A percentile compares a stretch with the other conserved stretches of the same genome.
phyloP scores from a whole-genome alignment of 2,329 filamentous ascomycete genomes.

The Emmonsiellopsis sp. region DNA sequence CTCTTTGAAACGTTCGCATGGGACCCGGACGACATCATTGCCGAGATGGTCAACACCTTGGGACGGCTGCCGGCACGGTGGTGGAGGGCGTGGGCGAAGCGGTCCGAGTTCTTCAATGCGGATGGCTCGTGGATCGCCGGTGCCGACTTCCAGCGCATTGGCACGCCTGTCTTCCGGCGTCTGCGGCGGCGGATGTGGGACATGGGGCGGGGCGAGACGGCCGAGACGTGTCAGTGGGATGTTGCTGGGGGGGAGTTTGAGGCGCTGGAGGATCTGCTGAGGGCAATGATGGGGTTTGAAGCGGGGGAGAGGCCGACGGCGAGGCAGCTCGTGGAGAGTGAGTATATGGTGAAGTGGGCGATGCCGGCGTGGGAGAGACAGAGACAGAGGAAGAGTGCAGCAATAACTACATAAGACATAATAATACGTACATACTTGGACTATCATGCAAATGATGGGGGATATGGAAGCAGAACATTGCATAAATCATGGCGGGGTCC shows the following conservation, averaged over 20 bases:
- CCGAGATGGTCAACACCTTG: constrained; percentile 16
- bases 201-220: constrained; percentile 15
- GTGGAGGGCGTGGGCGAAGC: constrained; percentile 13
- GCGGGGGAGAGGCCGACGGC: constrained; percentile 12
- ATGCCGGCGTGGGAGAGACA: constrained; percentile 15
- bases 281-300: constrained; percentile 15
- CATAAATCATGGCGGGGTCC: no score
- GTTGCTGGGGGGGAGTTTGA: constrained; percentile 14
- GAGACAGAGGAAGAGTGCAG: constrained; percentile 1
- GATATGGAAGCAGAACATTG: no score
- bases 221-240: constrained; percentile 16
- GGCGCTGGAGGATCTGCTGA: constrained; percentile 14
- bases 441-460: no score
- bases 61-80: constrained; percentile 12
- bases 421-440: no score
- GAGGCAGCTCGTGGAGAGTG: constrained; percentile 11
- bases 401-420: no score
- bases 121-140: constrained; percentile 13
- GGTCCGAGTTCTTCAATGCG: constrained; percentile 13
- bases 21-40: constrained; percentile 14
- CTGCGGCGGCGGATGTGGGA: constrained; percentile 13
- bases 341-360: constrained; percentile 16
- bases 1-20: constrained; percentile 16
- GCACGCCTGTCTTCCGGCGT: constrained; percentile 9
- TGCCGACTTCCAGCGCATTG: constrained; percentile 11